phyloP scores from a whole-genome alignment of 2,329 filamentous ascomycete species.

The Lanzia echinophila region DNA sequence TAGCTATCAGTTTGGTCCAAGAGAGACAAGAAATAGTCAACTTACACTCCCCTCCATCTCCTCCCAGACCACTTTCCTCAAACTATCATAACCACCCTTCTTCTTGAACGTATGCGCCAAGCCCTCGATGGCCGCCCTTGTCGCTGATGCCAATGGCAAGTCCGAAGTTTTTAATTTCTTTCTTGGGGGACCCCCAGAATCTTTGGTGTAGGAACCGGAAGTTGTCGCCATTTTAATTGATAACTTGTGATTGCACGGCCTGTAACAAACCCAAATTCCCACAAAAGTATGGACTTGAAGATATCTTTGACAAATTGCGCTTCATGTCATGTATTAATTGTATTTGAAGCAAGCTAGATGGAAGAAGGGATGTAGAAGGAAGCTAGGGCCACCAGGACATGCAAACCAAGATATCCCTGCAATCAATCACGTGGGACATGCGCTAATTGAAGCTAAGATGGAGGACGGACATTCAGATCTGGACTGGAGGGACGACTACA shows the following conservation, averaged over 20 bases:
- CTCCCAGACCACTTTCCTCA: constrained; percentile 71
- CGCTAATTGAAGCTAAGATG: not conserved
- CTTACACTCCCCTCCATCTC: constrained; percentile 64
- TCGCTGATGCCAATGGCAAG: constrained; percentile 65
- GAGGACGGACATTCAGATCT: not conserved
- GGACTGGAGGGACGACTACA: not conserved
- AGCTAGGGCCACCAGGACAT: too few species aligned
- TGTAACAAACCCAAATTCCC: too few species aligned
- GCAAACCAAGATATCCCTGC: not conserved
- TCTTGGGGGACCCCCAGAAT: constrained; percentile 19
- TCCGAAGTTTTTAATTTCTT: constrained; percentile 66
- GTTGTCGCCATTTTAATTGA: not conserved
- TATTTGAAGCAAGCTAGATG: too few species aligned
- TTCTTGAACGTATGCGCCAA: constrained; percentile 80
- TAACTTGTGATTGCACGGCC: not conserved
- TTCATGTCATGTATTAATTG: too few species aligned
- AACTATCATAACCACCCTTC: constrained; percentile 73
- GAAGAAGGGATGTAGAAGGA: not conserved
- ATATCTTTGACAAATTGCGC: too few species aligned
- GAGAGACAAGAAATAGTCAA: not conserved
- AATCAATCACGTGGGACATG: not conserved
- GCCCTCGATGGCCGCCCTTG: constrained; percentile 65
- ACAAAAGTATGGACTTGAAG: too few species aligned
- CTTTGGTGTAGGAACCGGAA: constrained; percentile 12
- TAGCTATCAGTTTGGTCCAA: not conserved